These are phyloP conservation scores for Ceratocystis cubensis DNA, from an alignment of 2,329 filamentous ascomycete species.

Conservation along the genomic window DNA sequence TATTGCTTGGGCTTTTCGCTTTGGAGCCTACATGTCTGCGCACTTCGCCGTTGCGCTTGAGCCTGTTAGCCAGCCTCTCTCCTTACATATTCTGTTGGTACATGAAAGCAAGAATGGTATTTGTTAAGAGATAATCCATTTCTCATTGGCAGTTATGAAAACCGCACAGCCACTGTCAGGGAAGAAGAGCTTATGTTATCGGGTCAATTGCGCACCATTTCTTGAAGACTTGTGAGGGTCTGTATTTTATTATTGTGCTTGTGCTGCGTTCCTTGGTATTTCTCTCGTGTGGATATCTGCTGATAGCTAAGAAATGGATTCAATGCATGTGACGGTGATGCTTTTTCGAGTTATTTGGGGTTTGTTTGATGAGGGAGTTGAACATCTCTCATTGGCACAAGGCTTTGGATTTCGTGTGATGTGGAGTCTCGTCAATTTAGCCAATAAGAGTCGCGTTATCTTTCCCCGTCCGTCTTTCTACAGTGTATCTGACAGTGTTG, in stretches of 20 bases:
- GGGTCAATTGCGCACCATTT: slow-evolving; percentile 1
- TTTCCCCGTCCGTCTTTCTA: not conserved
- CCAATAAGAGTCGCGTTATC: not conserved
- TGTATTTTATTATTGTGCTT: not conserved
- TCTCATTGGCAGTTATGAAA: too few relatives aligned
- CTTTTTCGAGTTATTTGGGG: slow-evolving; percentile 2
- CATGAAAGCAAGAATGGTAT: not conserved
- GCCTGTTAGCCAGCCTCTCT: not conserved
- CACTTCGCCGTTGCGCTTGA: not conserved
- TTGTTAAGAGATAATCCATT: not conserved
- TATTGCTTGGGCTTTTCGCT: slow-evolving; percentile 30
- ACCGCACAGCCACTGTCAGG: too few relatives aligned
- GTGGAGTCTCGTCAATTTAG: too few relatives aligned
- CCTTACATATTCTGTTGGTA: not conserved
- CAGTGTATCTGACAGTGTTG: not conserved
- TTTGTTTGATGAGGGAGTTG: not conserved
- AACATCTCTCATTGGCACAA: too few relatives aligned
- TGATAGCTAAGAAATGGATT: not conserved
- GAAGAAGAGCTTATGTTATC: not conserved
- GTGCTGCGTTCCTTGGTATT: not conserved
- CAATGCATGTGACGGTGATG: not conserved
- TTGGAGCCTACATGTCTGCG: slow-evolving; percentile 30
- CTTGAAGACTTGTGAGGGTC: not conserved
- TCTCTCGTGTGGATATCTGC: not conserved
- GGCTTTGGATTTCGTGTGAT: too few relatives aligned